Percentiles rank a stretch among this genome's conserved stretches.
These are phyloP conservation scores for Kuraishia borneana DNA, from an alignment of 805 yeast genomes.

Conservation along the genomic window DNA sequence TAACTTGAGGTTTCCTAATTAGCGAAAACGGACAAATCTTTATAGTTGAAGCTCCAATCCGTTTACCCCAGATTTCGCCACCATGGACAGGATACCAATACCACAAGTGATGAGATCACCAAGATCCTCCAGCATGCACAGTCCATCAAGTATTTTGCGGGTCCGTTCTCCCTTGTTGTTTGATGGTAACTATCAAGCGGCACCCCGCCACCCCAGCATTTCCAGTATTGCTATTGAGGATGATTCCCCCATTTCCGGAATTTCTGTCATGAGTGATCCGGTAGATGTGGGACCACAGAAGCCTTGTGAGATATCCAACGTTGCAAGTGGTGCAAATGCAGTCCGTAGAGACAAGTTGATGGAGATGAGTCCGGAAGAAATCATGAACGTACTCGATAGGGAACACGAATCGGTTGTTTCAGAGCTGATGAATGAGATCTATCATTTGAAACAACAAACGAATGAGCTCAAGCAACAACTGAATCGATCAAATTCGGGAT, in stretches of 20 bases:
- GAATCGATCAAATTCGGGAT: constrained; percentile 4
- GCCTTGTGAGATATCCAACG: neutral
- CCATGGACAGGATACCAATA: too few relatives aligned
- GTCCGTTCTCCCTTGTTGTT: too few relatives aligned
- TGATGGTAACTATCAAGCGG: too few relatives aligned
- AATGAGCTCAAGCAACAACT: constrained; percentile 23
- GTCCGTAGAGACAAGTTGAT: neutral
- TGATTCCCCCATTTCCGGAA: neutral
- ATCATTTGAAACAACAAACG: constrained; percentile 40
- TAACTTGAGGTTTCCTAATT: too few relatives aligned
- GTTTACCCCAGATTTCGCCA: too few relatives aligned
- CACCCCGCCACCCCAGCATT: too few relatives aligned
- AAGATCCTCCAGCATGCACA: too few relatives aligned
- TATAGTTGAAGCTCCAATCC: too few relatives aligned
- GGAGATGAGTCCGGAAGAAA: constrained; percentile 28
- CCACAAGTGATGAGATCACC: too few relatives aligned
- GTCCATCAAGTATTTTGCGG: too few relatives aligned
- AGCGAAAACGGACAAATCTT: too few relatives aligned
- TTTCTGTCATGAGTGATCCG: neutral
- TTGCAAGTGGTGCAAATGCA: neutral
- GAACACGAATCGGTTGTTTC: constrained; percentile 71
- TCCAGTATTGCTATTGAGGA: too few relatives aligned
- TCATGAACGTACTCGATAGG: constrained; percentile 52
- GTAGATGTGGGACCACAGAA: constrained; percentile 1
- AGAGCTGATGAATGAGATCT: constrained; percentile 53